Conservation (phyloP, 208 protist genomes). For the Trypanosoma caninum region DNA sequence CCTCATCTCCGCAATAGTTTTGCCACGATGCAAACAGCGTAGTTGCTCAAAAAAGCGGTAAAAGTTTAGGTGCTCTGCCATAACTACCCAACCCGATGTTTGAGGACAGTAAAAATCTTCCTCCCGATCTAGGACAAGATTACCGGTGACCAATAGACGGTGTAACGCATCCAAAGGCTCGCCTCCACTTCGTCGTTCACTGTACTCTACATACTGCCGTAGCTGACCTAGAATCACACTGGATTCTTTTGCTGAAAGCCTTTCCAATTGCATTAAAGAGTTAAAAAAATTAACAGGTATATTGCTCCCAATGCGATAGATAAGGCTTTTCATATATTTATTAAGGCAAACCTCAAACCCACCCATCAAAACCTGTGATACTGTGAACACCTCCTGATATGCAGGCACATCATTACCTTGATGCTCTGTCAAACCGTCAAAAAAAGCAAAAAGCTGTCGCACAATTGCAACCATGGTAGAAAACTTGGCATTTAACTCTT, state of each 20-base stretch:
- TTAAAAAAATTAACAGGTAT: slow-evolving; percentile 54
- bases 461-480: slow-evolving; percentile 94
- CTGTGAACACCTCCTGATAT: slow-evolving; percentile 96
- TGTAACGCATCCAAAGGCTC: slow-evolving; percentile 57
- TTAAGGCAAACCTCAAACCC: slow-evolving; percentile 89
- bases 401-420: slow-evolving; percentile 96
- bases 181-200: slow-evolving; percentile 28
- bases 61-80: slow-evolving; percentile 99
- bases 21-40: slow-evolving; percentile 97
- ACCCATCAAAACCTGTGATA: slow-evolving; percentile 92
- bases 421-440: slow-evolving; percentile 75
- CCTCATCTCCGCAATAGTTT: slow-evolving; percentile 98
- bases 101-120: slow-evolving; percentile 90
- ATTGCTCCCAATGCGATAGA: slow-evolving; percentile 50
- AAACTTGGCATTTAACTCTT: slow-evolving; percentile 94
- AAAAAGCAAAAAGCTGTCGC: slow-evolving; percentile 95
- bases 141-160: slow-evolving; percentile 80
- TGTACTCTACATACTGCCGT: slow-evolving; percentile 52
- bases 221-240: slow-evolving; percentile 49
- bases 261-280: slow-evolving; percentile 30
- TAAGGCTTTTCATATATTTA: slow-evolving; percentile 50
- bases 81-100: slow-evolving; percentile 94
- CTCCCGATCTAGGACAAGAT: slow-evolving; percentile 68
- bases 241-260: slow-evolving; percentile 22
- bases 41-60: slow-evolving; percentile 99